Evolutionary conservation across 2,329 filamentous ascomycete species (phyloP), one percentile per base, ranked within the genome.

Genomic region (Pseudogymnoascus sp.): DNA sequence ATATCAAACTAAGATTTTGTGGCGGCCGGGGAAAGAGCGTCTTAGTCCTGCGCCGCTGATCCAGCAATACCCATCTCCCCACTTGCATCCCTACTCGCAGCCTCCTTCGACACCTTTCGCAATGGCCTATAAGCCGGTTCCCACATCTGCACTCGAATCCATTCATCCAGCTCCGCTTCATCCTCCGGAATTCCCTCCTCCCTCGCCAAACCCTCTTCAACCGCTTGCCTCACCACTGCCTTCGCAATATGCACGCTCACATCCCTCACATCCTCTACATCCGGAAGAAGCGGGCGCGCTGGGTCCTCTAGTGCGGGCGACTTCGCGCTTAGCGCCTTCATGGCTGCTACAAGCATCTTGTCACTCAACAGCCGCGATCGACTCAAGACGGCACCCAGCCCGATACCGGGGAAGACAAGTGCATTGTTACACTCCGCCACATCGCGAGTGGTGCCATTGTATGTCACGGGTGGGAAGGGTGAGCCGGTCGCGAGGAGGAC

Each of bases 371-470:
- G 78, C 11, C 76, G 79, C 2, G 87, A 80, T 12, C 89, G 84
- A 25, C 80, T 86, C 1, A 96, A 81, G 0, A 96, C 82, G 6
- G 83, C 83, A 9, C 90, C 91, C 1, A 96, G 84, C 0, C 90
- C 91, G 62, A 96, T 93, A 0, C 90, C 90, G 0, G 91, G 91
- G 72, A 95, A 96, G 14, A 88, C 88, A 35, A 89, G 89, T 0
- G 85, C 88, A 75, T 96, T 96, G 75, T 96, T 96, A 75, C 91
- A 96, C 73, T 96, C 91, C 22, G 90, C 90, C 69, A 81, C 70
- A 28, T 79, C 74, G 62, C 81, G 76, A 6, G 81, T 77, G 0
- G 69, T 59, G 0, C 78, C 80, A 8, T 75, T 71, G 78, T 81
- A 84, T 58, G 82, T 81, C 12, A 94, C 89, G 0, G 91, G 87